A percentile compares a stretch with the other conserved stretches of the same genome.
Evolutionary conservation across 495 filamentous ascomycete genomes (phyloP).

Genomic region (Penicillium verhagenii): DNA sequence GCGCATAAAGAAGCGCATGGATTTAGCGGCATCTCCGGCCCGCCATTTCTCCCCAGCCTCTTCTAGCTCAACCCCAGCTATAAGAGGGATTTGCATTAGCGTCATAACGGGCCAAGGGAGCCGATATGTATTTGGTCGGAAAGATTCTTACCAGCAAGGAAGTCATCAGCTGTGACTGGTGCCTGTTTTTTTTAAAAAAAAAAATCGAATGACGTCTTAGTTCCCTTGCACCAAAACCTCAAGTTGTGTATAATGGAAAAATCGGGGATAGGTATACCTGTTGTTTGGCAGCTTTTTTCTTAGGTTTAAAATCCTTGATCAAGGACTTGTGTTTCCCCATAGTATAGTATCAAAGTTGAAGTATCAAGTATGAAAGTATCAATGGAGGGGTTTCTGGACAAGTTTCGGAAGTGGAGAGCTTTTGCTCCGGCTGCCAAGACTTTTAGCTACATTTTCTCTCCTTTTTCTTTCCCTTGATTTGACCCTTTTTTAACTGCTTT

Average conservation of each 20-base stretch:
- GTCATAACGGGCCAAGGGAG: neutral
- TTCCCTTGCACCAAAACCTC: too few relatives aligned
- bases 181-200: conserved; percentile 32
- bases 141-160: conserved; percentile 51
- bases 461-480: too few relatives aligned
- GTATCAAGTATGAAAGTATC: neutral
- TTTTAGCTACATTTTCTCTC: neutral
- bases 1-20: conserved; percentile 63
- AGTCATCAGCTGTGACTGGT: conserved; percentile 62
- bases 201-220: too few relatives aligned
- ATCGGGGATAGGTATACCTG: neutral
- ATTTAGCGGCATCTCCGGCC: conserved; percentile 67
- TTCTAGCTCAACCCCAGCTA: conserved; percentile 66
- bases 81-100: conserved; percentile 6
- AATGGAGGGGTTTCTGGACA: neutral
- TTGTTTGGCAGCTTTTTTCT: conserved; percentile 46
- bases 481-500: too few relatives aligned
- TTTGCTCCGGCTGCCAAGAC: conserved; percentile 3
- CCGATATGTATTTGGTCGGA: neutral
- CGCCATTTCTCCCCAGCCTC: conserved; percentile 73
- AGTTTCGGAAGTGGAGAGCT: conserved; percentile 2
- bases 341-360: neutral
- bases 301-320: conserved; percentile 44
- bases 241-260: too few relatives aligned
- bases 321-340: conserved; percentile 58